Base-by-base conservation (phyloP, 441 rosid species). In the Manihot esculenta region DNA sequence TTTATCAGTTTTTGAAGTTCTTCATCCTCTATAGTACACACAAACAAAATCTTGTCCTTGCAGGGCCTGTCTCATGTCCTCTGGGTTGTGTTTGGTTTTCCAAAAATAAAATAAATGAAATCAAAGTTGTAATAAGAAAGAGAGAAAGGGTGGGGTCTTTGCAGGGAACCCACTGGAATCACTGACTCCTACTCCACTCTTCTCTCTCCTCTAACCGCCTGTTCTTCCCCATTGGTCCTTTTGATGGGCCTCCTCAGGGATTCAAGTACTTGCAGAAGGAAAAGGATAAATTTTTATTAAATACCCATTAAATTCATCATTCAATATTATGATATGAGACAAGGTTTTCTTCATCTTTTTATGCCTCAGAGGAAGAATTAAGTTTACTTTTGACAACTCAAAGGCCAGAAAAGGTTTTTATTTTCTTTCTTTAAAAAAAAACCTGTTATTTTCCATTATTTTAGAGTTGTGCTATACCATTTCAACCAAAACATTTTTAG, bases 171-270 rank as follows among this genome's bases (percentile, higher is more conserved):
- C 90, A 84, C 93, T 81, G 74, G 90, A 83, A 79, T 85, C 87
- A 84, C 88, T 77, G 84, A 84, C 83, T 86, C 93, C 89, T 63
- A 80, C 88, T 90, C 85, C 89, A 80, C 89, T 79, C 87, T 81
- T 80, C 82, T 79, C 79, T 85, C 86, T 85, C 84, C 66, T 78
- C 80, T 88, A 88, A 94, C 97, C 91, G 96, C 92, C 91, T 91
- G 89, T 80, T 85, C 76, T 68, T 86, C 81, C 69, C 78, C 47
- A 91, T 89, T 94, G 94, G 94, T 30, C 67, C 88, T 77, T 84
- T 81, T 73, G 62, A 74, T 79, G 78, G 79, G 77, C 60, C 76
- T 80, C 79, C 68, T 81, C 79, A 66, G 42, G 73, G 58, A 60
- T 72, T 75, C 72, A 77, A 78, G 81, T 78, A 76, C 84, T 81